Evolutionary conservation across 2,329 filamentous ascomycete species (phyloP).

Genomic region (Grosmannia huntii): DNA sequence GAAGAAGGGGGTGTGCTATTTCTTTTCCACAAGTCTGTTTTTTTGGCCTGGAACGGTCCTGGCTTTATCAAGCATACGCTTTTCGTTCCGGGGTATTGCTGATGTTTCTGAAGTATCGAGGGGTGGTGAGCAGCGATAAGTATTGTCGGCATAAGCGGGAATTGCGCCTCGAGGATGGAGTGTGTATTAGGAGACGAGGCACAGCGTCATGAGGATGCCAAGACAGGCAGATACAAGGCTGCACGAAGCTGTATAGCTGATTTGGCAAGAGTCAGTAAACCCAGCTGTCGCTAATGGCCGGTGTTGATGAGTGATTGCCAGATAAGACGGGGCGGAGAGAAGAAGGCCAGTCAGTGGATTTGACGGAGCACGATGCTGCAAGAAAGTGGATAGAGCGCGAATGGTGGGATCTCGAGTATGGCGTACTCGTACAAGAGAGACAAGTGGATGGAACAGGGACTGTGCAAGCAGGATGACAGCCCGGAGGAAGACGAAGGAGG

Average conservation of each 20-base stretch:
- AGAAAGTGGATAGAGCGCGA: neutral
- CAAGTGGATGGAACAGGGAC: neutral
- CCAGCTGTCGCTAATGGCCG: neutral
- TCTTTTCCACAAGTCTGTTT: neutral
- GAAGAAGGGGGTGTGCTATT: neutral
- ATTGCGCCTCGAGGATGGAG: neutral
- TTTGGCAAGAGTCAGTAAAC: neutral
- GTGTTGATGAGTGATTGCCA: neutral
- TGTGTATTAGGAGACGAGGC: neutral
- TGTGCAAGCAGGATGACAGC: neutral
- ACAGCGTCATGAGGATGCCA: neutral
- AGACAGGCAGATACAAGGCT: conserved; percentile 1
- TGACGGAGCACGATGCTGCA: neutral
- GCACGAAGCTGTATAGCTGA: neutral
- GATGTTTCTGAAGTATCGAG: neutral
- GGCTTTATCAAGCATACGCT: neutral
- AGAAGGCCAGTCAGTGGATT: neutral
- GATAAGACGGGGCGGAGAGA: neutral
- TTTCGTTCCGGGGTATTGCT: neutral
- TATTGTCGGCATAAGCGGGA: neutral
- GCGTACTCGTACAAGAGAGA: neutral
- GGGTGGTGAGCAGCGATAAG: neutral
- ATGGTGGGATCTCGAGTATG: neutral
- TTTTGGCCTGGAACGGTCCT: neutral
- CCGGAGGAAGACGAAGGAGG: neutral